Conservation (phyloP, 805 yeast genomes). For the Candida endomychidarum region DNA sequence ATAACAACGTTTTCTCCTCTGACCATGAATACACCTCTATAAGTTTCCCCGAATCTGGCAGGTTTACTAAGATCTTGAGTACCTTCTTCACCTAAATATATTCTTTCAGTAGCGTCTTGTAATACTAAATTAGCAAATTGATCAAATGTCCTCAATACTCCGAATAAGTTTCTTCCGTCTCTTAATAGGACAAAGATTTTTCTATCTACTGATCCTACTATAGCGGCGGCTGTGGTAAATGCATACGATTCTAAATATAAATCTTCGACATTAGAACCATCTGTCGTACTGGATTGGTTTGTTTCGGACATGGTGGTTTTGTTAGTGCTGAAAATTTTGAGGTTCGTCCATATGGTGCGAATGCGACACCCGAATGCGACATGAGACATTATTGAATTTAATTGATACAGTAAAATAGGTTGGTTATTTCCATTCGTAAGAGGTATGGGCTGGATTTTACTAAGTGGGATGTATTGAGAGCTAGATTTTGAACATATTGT, state of each 20-base stretch:
- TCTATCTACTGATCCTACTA: slow-evolving; percentile 81
- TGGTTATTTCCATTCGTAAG: no score
- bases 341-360: slow-evolving; percentile 3
- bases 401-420: no score
- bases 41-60: slow-evolving; percentile 68
- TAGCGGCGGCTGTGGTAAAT: slow-evolving; percentile 87
- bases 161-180: slow-evolving; percentile 86
- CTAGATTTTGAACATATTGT: no score
- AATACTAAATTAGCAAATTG: slow-evolving; percentile 91
- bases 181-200: slow-evolving; percentile 81
- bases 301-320: slow-evolving; percentile 7
- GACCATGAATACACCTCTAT: slow-evolving; percentile 78
- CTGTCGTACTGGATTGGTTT: slow-evolving; percentile 2
- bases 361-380: no score
- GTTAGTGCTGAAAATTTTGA: slow-evolving; percentile 1
- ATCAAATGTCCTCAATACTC: slow-evolving; percentile 91
- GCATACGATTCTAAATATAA: slow-evolving; percentile 77
- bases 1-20: slow-evolving; percentile 96
- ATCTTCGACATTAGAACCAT: slow-evolving; percentile 45
- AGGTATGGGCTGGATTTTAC: no score
- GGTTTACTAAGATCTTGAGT: slow-evolving; percentile 34
- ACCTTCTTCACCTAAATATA: slow-evolving; percentile 49
- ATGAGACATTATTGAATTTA: no score
- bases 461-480: no score
- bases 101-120: slow-evolving; percentile 87